phyloP scores from a whole-genome alignment of 352 stramenopile species.

The Phytophthora idaei region DNA sequence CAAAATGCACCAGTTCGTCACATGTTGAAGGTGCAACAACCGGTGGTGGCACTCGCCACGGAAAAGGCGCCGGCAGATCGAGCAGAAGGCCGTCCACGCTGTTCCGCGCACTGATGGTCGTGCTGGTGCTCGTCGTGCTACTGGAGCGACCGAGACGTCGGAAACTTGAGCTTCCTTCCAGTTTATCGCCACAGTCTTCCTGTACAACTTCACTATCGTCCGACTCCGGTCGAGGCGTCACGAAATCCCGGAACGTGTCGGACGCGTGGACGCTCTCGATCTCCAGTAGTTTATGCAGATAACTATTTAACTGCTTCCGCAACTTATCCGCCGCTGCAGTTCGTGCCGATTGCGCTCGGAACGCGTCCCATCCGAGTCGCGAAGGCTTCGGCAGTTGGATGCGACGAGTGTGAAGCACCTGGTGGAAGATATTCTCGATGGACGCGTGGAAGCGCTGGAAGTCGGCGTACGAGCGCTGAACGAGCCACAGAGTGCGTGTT shows the following conservation, averaged over 20 bases:
- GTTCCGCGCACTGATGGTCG: slow-evolving; percentile 27
- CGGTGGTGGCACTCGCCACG: slow-evolving; percentile 25
- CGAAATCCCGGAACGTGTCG: slow-evolving; percentile 48
- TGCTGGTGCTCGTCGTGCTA: slow-evolving; percentile 26
- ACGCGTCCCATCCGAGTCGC: slow-evolving; percentile 42
- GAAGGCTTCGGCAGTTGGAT: slow-evolving; percentile 51
- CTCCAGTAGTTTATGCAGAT: slow-evolving; percentile 68
- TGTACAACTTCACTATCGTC: slow-evolving; percentile 40
- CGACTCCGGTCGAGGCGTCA: slow-evolving; percentile 45
- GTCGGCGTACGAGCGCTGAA: slow-evolving; percentile 54
- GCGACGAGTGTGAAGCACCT: slow-evolving; percentile 41
- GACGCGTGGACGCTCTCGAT: slow-evolving; percentile 53
- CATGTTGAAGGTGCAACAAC: slow-evolving; percentile 39
- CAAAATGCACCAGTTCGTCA: slow-evolving; percentile 44
- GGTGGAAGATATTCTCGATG: slow-evolving; percentile 32
- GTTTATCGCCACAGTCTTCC: slow-evolving; percentile 6
- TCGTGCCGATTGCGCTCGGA: slow-evolving; percentile 24
- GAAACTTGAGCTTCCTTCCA: slow-evolving; percentile 2
- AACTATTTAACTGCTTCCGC: slow-evolving; percentile 58
- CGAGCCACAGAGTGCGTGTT: slow-evolving; percentile 46
- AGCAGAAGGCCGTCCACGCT: slow-evolving; percentile 18
- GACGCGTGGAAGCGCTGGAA: slow-evolving; percentile 54
- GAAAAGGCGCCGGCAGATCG: slow-evolving; percentile 19
- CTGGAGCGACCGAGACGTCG: slow-evolving; percentile 14
- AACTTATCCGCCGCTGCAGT: slow-evolving; percentile 43